Evolutionary conservation across 2,329 filamentous ascomycete genomes (phyloP).

Genomic region (Diaporthe citri): DNA sequence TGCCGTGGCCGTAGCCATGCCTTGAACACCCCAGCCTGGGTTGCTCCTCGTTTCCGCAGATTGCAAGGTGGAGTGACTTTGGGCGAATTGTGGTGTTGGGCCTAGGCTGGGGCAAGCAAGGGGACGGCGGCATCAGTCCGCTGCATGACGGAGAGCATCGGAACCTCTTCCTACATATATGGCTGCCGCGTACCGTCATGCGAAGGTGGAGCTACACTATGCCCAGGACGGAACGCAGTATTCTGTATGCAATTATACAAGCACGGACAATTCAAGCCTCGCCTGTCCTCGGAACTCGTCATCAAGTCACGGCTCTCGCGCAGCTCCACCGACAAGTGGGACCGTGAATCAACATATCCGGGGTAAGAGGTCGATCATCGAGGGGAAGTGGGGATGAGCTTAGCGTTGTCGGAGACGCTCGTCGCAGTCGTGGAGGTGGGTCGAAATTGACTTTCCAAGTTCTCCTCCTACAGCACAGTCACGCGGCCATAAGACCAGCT

Average conservation of each 20-base stretch:
- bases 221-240: not conserved
- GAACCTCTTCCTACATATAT: not conserved
- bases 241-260: not conserved
- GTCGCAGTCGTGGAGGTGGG: not conserved
- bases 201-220: not conserved
- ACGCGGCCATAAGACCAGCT: not conserved
- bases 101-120: not conserved
- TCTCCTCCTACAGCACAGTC: not conserved
- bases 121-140: not conserved
- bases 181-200: not conserved
- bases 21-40: not conserved
- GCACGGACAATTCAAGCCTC: not conserved
- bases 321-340: not conserved
- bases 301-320: not conserved
- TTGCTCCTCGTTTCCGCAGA: not conserved
- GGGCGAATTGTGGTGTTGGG: not conserved
- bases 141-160: not conserved
- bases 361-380: not conserved
- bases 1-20: not conserved
- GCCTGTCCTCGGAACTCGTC: not conserved
- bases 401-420: not conserved
- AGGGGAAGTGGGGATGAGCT: not conserved
- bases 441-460: not conserved
- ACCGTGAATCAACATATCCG: not conserved
- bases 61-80: not conserved